Conservation (phyloP, 768 basidiomycete genomes). For the Lactarius deliciosus region DNA sequence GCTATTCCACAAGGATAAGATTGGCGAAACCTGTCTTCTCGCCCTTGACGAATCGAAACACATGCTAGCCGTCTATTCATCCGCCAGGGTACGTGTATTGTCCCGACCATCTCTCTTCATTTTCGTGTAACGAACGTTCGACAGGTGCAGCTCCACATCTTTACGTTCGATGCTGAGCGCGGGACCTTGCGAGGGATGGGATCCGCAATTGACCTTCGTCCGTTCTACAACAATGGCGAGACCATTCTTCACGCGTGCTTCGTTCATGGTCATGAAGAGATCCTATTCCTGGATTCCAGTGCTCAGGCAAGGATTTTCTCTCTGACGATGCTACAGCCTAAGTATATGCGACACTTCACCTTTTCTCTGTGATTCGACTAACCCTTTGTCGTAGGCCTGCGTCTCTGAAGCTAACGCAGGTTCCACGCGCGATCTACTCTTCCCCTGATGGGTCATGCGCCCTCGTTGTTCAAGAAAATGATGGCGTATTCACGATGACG, state of each 20-base stretch:
- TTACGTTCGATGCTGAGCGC: slow-evolving; percentile 47
- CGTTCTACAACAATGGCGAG: slow-evolving; percentile 42
- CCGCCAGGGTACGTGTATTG: slow-evolving; percentile 39
- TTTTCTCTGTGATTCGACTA: not conserved
- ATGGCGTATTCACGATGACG: slow-evolving; percentile 30
- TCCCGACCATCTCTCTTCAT: not conserved
- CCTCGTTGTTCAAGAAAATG: slow-evolving; percentile 36
- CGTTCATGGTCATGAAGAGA: slow-evolving; percentile 51
- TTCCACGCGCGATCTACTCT: slow-evolving; percentile 42
- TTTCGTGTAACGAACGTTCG: not conserved
- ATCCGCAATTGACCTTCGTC: slow-evolving; percentile 41
- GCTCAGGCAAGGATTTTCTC: slow-evolving; percentile 52
- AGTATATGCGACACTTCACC: slow-evolving; percentile 36
- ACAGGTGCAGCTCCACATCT: slow-evolving; percentile 45
- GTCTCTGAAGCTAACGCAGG: slow-evolving; percentile 39
- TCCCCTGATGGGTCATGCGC: slow-evolving; percentile 58
- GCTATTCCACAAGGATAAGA: slow-evolving; percentile 44
- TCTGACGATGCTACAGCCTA: slow-evolving; percentile 50
- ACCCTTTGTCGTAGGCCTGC: slow-evolving; percentile 42
- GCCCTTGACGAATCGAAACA: slow-evolving; percentile 55
- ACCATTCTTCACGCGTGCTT: slow-evolving; percentile 44
- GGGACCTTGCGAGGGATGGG: slow-evolving; percentile 44
- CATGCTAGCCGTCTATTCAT: slow-evolving; percentile 47
- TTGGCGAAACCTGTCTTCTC: slow-evolving; percentile 46
- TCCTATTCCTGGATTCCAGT: slow-evolving; percentile 49